phyloP scores from a whole-genome alignment of 441 rosid species.

The Flueggea neowawraea region DNA sequence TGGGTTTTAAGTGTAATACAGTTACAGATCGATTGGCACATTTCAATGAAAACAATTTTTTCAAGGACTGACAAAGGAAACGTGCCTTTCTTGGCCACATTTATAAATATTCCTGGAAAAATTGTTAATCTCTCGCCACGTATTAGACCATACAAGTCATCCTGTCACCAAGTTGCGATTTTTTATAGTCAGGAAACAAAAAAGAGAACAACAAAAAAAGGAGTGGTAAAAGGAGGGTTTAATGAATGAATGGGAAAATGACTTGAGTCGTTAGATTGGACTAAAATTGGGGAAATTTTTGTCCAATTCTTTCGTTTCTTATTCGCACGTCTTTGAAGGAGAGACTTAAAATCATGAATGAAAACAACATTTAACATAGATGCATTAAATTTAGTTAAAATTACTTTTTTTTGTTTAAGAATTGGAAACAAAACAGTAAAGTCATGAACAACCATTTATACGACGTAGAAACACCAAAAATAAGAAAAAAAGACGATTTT shows the following conservation, averaged over 20 bases:
- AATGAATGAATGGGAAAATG: not conserved
- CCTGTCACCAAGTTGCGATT: no score
- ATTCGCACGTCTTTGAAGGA: not conserved
- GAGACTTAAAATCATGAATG: no score
- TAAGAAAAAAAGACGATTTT: no score
- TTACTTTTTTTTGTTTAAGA: no score
- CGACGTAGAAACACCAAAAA: no score
- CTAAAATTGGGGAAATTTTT: not conserved
- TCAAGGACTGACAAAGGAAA: constrained; percentile 21
- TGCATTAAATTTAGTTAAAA: no score
- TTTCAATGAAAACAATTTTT: constrained; percentile 6
- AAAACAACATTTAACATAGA: no score
- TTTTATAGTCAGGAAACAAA: no score
- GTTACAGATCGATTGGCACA: constrained; percentile 10
- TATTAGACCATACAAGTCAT: not conserved
- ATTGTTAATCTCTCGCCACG: not conserved
- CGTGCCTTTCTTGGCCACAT: constrained; percentile 23
- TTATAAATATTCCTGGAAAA: not conserved
- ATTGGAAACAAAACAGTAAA: no score
- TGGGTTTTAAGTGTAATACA: no score
- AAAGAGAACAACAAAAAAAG: no score
- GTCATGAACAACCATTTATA: no score
- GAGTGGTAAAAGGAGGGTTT: not conserved
- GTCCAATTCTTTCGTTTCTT: not conserved
- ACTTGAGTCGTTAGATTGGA: not conserved